A percentile compares a stretch with the other conserved stretches of the same genome.
These are phyloP conservation scores for Botryotinia calthae DNA, from an alignment of 2,329 filamentous ascomycete genomes.

Conservation along the genomic window DNA sequence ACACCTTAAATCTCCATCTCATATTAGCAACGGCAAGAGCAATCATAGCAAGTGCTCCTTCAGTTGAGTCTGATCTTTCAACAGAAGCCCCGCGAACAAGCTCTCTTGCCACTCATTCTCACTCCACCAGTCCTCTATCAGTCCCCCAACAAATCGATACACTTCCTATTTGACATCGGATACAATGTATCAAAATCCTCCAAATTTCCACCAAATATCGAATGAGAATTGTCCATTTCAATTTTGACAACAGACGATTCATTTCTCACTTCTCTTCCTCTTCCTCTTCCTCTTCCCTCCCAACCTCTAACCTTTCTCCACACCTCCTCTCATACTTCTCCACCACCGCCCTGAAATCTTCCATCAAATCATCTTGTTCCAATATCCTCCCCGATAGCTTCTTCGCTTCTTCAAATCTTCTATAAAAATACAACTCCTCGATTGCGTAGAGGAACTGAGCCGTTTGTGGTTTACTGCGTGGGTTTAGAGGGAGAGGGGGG, in stretches of 20 bases:
- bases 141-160: background rate
- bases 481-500: constrained; percentile 29
- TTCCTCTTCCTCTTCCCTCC: background rate
- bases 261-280: background rate
- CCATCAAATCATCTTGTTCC: constrained; percentile 27
- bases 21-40: background rate
- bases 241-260: accelerated
- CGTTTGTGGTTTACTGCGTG: constrained; percentile 35
- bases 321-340: constrained; percentile 32
- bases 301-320: constrained; percentile 13
- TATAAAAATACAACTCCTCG: constrained; percentile 39
- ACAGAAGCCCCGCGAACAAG: background rate
- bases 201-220: background rate
- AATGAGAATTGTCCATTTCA: background rate
- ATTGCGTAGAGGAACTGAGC: constrained; percentile 38
- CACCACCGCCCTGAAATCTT: constrained; percentile 31
- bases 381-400: constrained; percentile 26
- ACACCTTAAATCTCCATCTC: background rate
- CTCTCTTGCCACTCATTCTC: background rate
- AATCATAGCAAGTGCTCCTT: background rate
- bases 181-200: background rate
- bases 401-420: constrained; percentile 33
- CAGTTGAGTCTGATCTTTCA: background rate
- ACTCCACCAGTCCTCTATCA: background rate
- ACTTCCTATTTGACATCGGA: background rate